Evolutionary conservation across 2,329 filamentous ascomycete genomes (phyloP).

Genomic region (Trichoderma pleuroti): DNA sequence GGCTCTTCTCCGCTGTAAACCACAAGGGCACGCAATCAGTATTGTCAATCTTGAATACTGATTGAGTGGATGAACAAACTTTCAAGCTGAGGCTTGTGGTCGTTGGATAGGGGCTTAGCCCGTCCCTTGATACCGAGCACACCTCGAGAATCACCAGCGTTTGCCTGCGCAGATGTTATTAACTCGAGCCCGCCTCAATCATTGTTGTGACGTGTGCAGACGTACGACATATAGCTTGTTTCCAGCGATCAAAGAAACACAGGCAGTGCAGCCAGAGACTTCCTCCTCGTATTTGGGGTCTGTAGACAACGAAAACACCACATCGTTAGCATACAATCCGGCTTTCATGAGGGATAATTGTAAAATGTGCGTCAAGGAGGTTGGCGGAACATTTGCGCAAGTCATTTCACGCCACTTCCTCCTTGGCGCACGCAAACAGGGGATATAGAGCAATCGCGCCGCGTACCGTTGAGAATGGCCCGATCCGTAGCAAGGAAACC

Average conservation of each 20-base stretch:
- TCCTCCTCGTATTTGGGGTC: conserved; percentile 97
- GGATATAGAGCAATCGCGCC: not conserved
- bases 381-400: not conserved
- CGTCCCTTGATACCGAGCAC: conserved; percentile 95
- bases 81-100: conserved; percentile 99
- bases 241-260: conserved; percentile 81
- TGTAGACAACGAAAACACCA: conserved; percentile 37
- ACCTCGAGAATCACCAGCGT: conserved; percentile 92
- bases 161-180: conserved; percentile 60
- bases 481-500: conserved; percentile 94
- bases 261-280: conserved; percentile 95
- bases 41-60: not conserved
- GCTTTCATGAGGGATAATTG: not conserved
- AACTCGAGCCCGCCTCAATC: not conserved
- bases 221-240: conserved; percentile 94
- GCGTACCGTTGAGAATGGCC: conserved; percentile 87
- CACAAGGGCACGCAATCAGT: conserved; percentile 21
- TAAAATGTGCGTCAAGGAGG: not conserved
- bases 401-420: not conserved
- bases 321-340: not conserved
- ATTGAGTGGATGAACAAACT: conserved; percentile 50
- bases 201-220: conserved; percentile 31
- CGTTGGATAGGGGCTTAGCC: conserved; percentile 96
- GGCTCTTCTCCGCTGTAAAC: conserved; percentile 78
- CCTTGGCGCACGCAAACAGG: not conserved